Evolutionary conservation across 192 early-diverging fungal genomes (phyloP), one percentile per base, ranked within the genome.

Genomic region (Coemansia sp.): DNA sequence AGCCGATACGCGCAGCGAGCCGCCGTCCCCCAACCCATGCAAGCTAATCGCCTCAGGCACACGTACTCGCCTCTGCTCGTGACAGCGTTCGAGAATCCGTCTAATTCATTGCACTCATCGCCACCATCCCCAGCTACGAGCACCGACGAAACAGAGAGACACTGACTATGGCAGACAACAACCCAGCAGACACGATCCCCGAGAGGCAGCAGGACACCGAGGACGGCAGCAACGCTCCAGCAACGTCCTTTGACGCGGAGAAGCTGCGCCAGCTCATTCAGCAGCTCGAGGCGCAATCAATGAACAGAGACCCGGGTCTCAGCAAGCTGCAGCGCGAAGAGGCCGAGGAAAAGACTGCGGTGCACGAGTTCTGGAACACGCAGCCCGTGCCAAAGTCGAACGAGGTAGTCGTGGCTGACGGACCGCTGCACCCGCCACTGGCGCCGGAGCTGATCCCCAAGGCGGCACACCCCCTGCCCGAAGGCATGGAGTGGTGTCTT

Each of bases 301-400:
- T 69, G 14, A 33, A 18, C 28, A 28, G 53, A 28, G 79, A 73
- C 24, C 55, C 73, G 5, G 56, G 16, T 0, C n/a, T 21, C 37
- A 70, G 38, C 48, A 76, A 70, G 64, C 67, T 72, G 24, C 60
- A 73, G 67, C 73, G 71, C 51, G 79, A 82, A 37, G 73, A 63
- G 63, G 73, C 34, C 14, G 79, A 59, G 4, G 81, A 75, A 60
- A 62, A 51, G 42, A 66, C 58, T 10, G 65, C 66, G 1, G 69
- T 61, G 60, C 81, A 96, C 84, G 89, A 95, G 84, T 99, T 99
- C 67, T 99, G 97, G 97, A 88, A 82, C 69, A 99, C 97, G 11
- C 97, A 99, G 74, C 97, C 97, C 9, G 97, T 99, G 14, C 90
- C 90, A 59, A 85, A 88, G 65, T 88, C 91, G 83, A 83, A 84